A percentile compares a stretch with the other conserved stretches of the same genome.
These are phyloP conservation scores for Nemania diffusa DNA, from an alignment of 2,329 filamentous ascomycete species.

Conservation along the genomic window DNA sequence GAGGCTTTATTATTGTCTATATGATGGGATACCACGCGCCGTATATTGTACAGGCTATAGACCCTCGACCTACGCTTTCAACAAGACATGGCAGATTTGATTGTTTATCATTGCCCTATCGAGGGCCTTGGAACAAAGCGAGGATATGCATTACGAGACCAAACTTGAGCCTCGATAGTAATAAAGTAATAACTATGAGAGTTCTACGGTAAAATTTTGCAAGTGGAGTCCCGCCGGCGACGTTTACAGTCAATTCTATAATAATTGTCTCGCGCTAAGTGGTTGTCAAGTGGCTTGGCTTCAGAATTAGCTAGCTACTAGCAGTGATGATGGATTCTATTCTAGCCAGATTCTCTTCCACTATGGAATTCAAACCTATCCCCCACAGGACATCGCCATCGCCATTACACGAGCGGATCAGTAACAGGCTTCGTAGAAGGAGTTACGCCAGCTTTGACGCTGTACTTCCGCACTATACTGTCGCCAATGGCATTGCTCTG, in stretches of 20 bases:
- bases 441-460: conserved; percentile 2
- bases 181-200: neutral
- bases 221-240: neutral
- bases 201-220: neutral
- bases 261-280: neutral
- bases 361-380: neutral
- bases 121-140: neutral
- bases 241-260: neutral
- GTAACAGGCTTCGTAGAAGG: neutral
- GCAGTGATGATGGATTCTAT: neutral
- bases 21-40: neutral
- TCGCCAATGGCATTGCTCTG: neutral
- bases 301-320: neutral
- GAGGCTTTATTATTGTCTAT: neutral
- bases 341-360: neutral
- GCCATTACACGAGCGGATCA: no score
- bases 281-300: neutral
- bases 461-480: conserved; percentile 1
- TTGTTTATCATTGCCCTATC: neutral
- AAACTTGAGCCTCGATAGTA: neutral
- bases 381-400: neutral
- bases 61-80: neutral
- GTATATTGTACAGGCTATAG: neutral
- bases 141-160: neutral
- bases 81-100: neutral